Conservation (phyloP, 2,329 filamentous ascomycete genomes). For the Stachybotrys echinatus region DNA sequence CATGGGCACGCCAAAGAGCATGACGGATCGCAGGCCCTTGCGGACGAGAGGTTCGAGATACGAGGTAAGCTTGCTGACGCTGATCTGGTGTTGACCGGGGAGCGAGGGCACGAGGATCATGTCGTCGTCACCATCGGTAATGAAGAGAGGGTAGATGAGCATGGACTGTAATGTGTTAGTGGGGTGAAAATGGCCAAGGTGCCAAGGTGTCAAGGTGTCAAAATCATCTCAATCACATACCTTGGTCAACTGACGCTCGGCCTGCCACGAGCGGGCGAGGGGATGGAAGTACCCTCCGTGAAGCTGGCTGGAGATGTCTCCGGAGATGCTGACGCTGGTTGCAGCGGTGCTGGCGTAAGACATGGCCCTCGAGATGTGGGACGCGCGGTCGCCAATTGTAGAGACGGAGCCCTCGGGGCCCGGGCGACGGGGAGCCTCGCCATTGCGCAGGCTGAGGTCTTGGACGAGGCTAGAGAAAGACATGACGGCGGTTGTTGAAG, state of each 20-base stretch:
- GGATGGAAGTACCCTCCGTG: slow-evolving; percentile 81
- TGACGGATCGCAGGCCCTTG: slow-evolving; percentile 88
- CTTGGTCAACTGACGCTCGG: slow-evolving; percentile 81
- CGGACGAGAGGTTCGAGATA: slow-evolving; percentile 82
- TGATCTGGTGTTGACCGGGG: slow-evolving; percentile 83
- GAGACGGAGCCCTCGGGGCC: slow-evolving; percentile 41
- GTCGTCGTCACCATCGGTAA: slow-evolving; percentile 91
- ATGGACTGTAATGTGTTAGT: slow-evolving; percentile 83
- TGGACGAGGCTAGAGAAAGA: slow-evolving; percentile 65
- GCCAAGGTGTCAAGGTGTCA: background rate
- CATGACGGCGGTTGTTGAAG: slow-evolving; percentile 44
- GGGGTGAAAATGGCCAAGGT: too few relatives aligned
- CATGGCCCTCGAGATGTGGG: slow-evolving; percentile 58
- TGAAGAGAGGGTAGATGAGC: slow-evolving; percentile 96
- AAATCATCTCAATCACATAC: slow-evolving; percentile 35
- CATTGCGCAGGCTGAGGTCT: slow-evolving; percentile 56
- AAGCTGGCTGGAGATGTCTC: slow-evolving; percentile 76
- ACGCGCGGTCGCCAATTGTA: slow-evolving; percentile 54
- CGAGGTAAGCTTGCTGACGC: slow-evolving; percentile 77
- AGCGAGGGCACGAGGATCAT: slow-evolving; percentile 86
- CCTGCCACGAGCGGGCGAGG: slow-evolving; percentile 74
- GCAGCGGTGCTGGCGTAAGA: slow-evolving; percentile 63
- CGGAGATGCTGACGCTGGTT: slow-evolving; percentile 64
- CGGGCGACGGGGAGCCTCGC: slow-evolving; percentile 40
- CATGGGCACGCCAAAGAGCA: slow-evolving; percentile 91